Conservation (phyloP, 2,329 filamentous ascomycete species). For the Aspergillus pseudonomiae region DNA sequence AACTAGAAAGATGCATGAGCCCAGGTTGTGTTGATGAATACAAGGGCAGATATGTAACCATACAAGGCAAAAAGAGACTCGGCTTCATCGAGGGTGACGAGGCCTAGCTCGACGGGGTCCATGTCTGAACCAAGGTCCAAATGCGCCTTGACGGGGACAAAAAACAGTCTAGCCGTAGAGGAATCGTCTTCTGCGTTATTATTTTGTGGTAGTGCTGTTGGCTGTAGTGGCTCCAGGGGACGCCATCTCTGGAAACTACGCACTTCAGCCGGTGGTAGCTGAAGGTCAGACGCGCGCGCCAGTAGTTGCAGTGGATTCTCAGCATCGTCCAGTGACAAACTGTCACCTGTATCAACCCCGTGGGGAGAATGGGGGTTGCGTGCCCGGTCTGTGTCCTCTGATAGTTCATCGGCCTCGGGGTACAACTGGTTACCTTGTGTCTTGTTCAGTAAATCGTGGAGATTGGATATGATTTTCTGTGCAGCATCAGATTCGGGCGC, state of each 20-base stretch:
- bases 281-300: slow-evolving; percentile 71
- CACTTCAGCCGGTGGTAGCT: slow-evolving; percentile 50
- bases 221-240: slow-evolving; percentile 40
- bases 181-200: slow-evolving; percentile 12
- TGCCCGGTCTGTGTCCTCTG: slow-evolving; percentile 33
- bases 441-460: slow-evolving; percentile 56
- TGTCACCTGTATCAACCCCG: slow-evolving; percentile 48
- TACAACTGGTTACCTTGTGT: slow-evolving; percentile 46
- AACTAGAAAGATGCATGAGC: slow-evolving; percentile 48
- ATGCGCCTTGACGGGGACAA: slow-evolving; percentile 65
- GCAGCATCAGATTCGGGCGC: slow-evolving; percentile 46
- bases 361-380: slow-evolving; percentile 26
- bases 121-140: slow-evolving; percentile 66
- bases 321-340: slow-evolving; percentile 68
- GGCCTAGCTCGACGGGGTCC: slow-evolving; percentile 70
- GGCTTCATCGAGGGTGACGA: slow-evolving; percentile 68
- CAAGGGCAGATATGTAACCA: not conserved
- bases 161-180: slow-evolving; percentile 61
- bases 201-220: slow-evolving; percentile 35
- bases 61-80: slow-evolving; percentile 67
- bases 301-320: slow-evolving; percentile 75
- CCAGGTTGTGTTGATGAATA: not conserved
- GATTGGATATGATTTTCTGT: slow-evolving; percentile 44
- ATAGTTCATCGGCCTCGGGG: slow-evolving; percentile 31
- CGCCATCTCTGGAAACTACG: slow-evolving; percentile 27